Evolutionary conservation across 176 grass and related monocot species (phyloP), one percentile per base, ranked within the genome.

Genomic region (Hsuehochloa calcarea): DNA sequence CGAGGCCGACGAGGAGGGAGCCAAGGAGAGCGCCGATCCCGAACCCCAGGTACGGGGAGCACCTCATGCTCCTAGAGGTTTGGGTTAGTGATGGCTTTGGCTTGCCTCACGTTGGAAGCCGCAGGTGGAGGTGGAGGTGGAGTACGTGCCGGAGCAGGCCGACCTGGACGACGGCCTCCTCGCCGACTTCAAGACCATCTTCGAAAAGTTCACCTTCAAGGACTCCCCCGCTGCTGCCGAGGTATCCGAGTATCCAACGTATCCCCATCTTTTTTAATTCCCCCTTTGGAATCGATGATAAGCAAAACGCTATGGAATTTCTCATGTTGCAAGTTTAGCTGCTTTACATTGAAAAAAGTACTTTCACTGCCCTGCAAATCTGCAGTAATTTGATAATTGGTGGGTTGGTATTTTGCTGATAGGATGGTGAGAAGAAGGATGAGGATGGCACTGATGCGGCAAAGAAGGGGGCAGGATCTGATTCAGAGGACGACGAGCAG

Each of bases 171-270:
- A 85, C 43, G 87, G 78, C 38, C 55, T 95, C 5, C 85, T 95
- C 15, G 93, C 88, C 15, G 95, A 85, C 63, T 97, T 95, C 55
- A 94, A 90, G 85, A 82, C 62, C 74, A 85, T 95, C 56, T 90
- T 98, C 41, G 96, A 93, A 23, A 98, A 95, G 75, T 98, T 98
- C 68, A 89, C 86, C 83, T 95, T 98, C 93, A 93, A 80, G 76
- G 93, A 94, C 45, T 22, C 87, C 61, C 40, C 78, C 34, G 85
- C 75, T 0, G 62, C 22, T 8, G 74, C 73, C 72, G 91, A 95
- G 89, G 93, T 90, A 72, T 60, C 20, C 1, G 63, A 39, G 29
- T 69, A 40, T 22, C 20, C 14, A 52, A 7, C 35, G 3, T 26
- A 13, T 20, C 44, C 62, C 22, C 47, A 10, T 10, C 10, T n/a